Base-by-base conservation (phyloP, 176 grass and related monocot species). In the Eleusine indica region DNA sequence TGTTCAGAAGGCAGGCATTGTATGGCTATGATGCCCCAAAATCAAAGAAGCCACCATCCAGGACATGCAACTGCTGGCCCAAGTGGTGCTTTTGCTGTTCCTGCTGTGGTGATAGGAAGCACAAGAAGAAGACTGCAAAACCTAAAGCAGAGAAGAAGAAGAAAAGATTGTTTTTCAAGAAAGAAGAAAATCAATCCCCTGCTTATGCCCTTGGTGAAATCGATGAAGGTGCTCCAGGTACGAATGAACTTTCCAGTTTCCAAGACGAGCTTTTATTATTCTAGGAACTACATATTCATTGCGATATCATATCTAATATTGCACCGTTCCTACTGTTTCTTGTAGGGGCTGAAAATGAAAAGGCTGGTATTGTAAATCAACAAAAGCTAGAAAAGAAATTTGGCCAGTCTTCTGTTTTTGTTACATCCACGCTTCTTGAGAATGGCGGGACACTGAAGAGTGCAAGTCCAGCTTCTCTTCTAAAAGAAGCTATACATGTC, bases 21-120 rank as follows among this genome's bases (percentile, higher is more conserved):
- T 94, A 97, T 83, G 94, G 94, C 70, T 90, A 73, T 75, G 94
- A 97, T 88, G 94, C 94, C 61, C 94, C 94, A 7, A 97, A 97
- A 82, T 75, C 85, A 76, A 97, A 97, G 84, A 97, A 93, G 70
- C 89, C 91, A 38, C 94, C 94, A 32, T 89, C 85, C 29, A 94
- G 91, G 85, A 94, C 91, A 42, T 97, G 94, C 89, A 94, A 93
- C 44, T 97, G 94, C 85, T 97, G 89, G 89, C 94, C 94, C 5
- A 97, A 92, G 39, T 97, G 94, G 94, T 97, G 91, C 37, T 58
- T 90, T 88, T 77, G 71, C 79, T 94, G 89, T 73, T 86, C 21
- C 41, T 97, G 87, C 37, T 88, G 29, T 76, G 46, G 80, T 75
- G 82, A 81, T 53, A 90, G 44, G 62, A 91, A 82, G 76, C 86